phyloP scores from a whole-genome alignment of 2,329 filamentous ascomycete genomes.

The Fusarium ambrosium region DNA sequence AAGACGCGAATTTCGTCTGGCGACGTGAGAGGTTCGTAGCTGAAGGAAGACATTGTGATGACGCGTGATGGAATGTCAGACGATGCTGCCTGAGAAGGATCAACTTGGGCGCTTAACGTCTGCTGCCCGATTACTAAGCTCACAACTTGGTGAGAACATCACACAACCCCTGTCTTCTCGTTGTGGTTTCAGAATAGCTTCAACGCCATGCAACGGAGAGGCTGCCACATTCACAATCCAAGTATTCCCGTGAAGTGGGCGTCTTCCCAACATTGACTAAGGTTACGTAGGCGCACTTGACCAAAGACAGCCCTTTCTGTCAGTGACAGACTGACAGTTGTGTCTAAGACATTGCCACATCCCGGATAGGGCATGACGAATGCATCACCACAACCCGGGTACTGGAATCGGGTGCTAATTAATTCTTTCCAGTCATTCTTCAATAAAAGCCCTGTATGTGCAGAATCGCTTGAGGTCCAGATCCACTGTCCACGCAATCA shows the following conservation, averaged over 20 bases:
- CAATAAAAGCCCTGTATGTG: not conserved
- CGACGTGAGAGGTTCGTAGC: not conserved
- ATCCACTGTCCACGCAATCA: constrained; percentile 3
- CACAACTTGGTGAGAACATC: not conserved
- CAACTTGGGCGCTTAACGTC: not conserved
- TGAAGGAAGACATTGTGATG: not conserved
- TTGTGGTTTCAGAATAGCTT: not conserved
- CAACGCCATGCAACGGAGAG: not conserved
- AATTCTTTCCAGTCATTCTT: constrained; percentile 1
- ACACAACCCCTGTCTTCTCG: not conserved
- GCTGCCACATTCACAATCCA: not conserved
- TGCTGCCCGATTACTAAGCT: not conserved
- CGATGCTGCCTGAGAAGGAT: not conserved
- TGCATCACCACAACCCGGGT: not conserved
- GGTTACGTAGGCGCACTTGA: not conserved
- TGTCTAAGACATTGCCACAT: constrained; percentile 1
- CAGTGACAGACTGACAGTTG: not conserved
- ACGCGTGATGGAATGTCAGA: not conserved
- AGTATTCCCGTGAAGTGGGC: not conserved
- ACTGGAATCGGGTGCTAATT: not conserved
- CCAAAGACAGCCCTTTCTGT: not conserved
- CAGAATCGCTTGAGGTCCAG: not conserved
- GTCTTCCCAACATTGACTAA: not conserved
- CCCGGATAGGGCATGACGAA: not conserved
- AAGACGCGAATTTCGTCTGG: not conserved